A percentile compares a stretch with the other conserved stretches of the same genome.
Conservation (phyloP, 2,329 filamentous ascomycete genomes). For the Ophiostoma sp. region DNA sequence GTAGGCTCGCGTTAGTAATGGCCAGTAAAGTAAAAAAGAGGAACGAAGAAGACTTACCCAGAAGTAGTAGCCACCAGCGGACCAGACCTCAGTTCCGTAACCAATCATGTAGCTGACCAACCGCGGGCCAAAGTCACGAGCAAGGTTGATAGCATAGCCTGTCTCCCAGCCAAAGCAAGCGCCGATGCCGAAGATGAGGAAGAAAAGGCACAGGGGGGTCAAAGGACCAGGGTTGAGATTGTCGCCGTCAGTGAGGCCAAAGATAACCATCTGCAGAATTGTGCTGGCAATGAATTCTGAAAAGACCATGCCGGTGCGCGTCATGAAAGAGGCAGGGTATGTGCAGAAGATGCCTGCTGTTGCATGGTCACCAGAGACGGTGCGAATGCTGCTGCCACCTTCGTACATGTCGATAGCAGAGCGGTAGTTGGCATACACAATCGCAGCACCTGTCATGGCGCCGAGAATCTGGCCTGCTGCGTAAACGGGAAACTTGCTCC, state of each 20-base stretch:
- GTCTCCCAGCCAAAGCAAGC: conserved; percentile 46
- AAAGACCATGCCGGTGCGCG: conserved; percentile 52
- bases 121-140: conserved; percentile 54
- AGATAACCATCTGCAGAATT: conserved; percentile 54
- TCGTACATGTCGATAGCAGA: conserved; percentile 38
- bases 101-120: conserved; percentile 54
- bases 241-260: conserved; percentile 52
- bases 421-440: conserved; percentile 54
- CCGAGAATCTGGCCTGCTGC: conserved; percentile 54
- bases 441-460: conserved; percentile 49
- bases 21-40: background rate
- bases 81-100: conserved; percentile 29
- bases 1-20: background rate
- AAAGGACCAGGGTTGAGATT: conserved; percentile 51
- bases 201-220: conserved; percentile 39
- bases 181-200: conserved; percentile 53
- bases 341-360: conserved; percentile 52
- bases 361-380: conserved; percentile 40
- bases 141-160: conserved; percentile 55
- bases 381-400: conserved; percentile 32
- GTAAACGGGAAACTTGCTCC: conserved; percentile 53
- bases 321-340: conserved; percentile 47
- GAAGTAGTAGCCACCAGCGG: conserved; percentile 27
- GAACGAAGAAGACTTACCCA: conserved; percentile 20
- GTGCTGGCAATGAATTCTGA: conserved; percentile 54